Evolutionary conservation across 352 stramenopile genomes (phyloP).

Genomic region (Phytophthora sansomeana): DNA sequence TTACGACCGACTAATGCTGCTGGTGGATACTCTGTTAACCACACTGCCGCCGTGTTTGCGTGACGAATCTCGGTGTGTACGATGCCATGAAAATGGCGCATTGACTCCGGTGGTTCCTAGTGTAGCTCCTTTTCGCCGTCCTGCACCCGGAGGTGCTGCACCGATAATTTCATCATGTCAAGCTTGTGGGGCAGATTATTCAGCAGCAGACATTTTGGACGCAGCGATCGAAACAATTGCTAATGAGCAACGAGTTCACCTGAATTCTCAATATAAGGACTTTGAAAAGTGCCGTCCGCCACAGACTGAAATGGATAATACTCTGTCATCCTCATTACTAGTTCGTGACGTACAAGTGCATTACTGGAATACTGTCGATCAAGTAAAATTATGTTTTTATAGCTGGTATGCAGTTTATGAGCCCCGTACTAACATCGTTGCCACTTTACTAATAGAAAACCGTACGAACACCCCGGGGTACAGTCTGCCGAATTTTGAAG

Average conservation of each 20-base stretch:
- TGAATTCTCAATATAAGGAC: background rate
- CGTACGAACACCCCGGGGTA: conserved; percentile 3
- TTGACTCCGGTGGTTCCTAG: too few relatives aligned
- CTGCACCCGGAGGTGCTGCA: too few relatives aligned
- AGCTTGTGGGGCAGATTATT: background rate
- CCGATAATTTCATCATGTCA: background rate
- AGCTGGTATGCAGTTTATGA: too few relatives aligned
- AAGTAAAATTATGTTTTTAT: conserved; percentile 1
- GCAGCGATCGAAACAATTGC: background rate
- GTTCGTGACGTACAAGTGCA: conserved; percentile 26
- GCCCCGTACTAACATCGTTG: too few relatives aligned
- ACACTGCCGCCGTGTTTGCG: too few relatives aligned
- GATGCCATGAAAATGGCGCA: too few relatives aligned
- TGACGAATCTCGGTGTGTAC: too few relatives aligned
- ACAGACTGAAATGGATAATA: background rate
- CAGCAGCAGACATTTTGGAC: conserved; percentile 17
- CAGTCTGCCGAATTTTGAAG: conserved; percentile 15
- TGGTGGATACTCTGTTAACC: too few relatives aligned
- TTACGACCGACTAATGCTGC: too few relatives aligned
- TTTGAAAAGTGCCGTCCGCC: conserved; percentile 13
- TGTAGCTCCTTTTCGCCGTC: too few relatives aligned
- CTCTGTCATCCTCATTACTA: background rate
- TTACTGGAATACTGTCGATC: conserved; percentile 25
- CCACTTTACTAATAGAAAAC: too few relatives aligned
- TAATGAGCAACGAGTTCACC: background rate